phyloP scores from a whole-genome alignment of 2,329 filamentous ascomycete genomes.

The Xylaria sp. region DNA sequence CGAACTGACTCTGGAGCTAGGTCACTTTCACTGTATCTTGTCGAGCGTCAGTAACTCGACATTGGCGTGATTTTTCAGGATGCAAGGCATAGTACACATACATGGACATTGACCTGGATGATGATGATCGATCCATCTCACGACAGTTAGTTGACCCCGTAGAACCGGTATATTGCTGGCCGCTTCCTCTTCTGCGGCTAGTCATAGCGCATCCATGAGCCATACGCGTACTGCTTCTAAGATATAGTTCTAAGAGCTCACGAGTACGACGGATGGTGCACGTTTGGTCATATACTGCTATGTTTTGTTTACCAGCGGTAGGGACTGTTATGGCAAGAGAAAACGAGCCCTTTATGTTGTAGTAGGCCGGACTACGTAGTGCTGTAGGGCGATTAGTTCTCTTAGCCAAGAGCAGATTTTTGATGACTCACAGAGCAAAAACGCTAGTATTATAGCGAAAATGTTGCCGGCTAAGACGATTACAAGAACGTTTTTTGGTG shows the following conservation, averaged over 20 bases:
- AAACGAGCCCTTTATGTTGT: background rate
- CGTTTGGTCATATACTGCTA: background rate
- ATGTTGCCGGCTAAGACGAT: conserved; percentile 2
- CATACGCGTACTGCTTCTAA: background rate
- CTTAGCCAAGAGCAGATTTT: background rate
- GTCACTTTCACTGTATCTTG: background rate
- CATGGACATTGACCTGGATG: background rate
- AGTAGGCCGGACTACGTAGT: background rate
- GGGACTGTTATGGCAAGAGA: background rate
- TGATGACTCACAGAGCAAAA: conserved; percentile 8
- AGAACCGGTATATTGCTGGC: background rate
- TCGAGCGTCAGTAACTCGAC: background rate
- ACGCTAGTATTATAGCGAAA: conserved; percentile 5
- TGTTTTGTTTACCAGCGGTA: background rate
- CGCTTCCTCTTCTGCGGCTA: background rate
- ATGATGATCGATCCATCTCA: background rate
- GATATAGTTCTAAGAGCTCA: background rate
- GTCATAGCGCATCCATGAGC: background rate
- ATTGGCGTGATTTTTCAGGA: no score
- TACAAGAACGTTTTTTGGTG: background rate
- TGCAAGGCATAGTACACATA: background rate
- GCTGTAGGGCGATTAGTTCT: background rate
- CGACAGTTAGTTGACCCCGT: background rate
- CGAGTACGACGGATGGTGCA: background rate
- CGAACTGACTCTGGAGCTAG: background rate